These are phyloP conservation scores for Flaveria sonorensis DNA, from an alignment of 129 eudicot genomes.

Conservation along the genomic window DNA sequence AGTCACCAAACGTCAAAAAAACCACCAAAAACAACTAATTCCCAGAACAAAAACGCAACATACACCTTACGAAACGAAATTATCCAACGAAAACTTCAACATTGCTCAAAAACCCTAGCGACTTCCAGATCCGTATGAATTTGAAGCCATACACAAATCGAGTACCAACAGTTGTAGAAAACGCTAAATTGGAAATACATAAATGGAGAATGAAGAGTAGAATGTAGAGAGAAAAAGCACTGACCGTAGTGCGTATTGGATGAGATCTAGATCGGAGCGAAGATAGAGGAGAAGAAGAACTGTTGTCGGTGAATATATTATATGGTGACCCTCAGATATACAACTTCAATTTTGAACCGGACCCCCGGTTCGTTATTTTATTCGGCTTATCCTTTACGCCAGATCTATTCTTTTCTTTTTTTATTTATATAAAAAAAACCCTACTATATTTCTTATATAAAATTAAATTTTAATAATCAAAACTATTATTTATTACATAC, in stretches of 20 bases:
- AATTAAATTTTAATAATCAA: too few relatives aligned
- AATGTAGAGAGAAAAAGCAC: conserved; percentile 18
- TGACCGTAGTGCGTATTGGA: conserved; percentile 25
- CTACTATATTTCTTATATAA: too few relatives aligned
- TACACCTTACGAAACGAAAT: background rate
- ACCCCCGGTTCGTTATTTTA: background rate
- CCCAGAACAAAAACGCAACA: background rate
- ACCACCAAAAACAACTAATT: background rate
- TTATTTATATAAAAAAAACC: too few relatives aligned
- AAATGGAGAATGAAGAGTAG: conserved; percentile 13
- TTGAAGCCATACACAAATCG: background rate
- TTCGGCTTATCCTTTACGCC: too few relatives aligned
- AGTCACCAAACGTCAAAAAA: too few relatives aligned
- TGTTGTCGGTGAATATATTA: conserved; percentile 29
- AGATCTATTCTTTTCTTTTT: too few relatives aligned
- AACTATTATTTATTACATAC: too few relatives aligned
- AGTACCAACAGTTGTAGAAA: conserved; percentile 9
- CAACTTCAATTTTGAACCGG: conserved; percentile 5
- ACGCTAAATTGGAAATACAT: background rate
- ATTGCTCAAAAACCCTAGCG: conserved; percentile 14
- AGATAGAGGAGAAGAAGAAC: conserved; percentile 14
- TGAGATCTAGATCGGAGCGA: conserved; percentile 33
- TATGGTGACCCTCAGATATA: background rate
- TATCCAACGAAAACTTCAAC: background rate
- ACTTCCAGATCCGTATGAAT: conserved; percentile 21